These are phyloP conservation scores for Clarkia xantiana DNA, from an alignment of 345 rosid genomes.

Conservation along the genomic window DNA sequence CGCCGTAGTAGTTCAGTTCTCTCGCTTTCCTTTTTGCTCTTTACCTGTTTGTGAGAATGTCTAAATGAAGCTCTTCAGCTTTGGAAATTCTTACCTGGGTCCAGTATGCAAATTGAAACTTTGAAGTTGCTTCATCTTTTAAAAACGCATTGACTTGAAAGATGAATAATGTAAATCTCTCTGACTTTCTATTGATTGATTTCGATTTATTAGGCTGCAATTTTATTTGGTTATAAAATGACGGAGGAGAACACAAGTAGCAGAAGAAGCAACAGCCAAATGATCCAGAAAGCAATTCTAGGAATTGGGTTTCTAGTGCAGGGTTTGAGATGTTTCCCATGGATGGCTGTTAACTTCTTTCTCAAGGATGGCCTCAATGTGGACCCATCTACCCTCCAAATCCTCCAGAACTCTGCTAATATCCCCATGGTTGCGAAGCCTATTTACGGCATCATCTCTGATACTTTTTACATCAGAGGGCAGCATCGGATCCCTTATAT, in stretches of 20 bases:
- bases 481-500: slow-evolving; percentile 90
- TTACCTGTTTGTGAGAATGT: too few species aligned
- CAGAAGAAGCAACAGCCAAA: neutral
- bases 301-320: slow-evolving; percentile 76
- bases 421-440: slow-evolving; percentile 91
- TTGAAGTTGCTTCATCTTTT: too few species aligned
- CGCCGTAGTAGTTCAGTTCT: too few species aligned
- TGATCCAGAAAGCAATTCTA: slow-evolving; percentile 31
- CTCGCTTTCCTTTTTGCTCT: too few species aligned
- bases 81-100: too few species aligned
- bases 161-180: too few species aligned
- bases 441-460: slow-evolving; percentile 62
- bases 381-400: slow-evolving; percentile 66
- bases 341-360: slow-evolving; percentile 73
- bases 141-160: too few species aligned
- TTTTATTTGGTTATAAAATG: slow-evolving; percentile 5
- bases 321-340: slow-evolving; percentile 82
- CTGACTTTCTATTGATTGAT: neutral
- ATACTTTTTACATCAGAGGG: slow-evolving; percentile 52
- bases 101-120: too few species aligned
- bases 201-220: neutral
- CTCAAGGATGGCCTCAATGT: slow-evolving; percentile 63
- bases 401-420: slow-evolving; percentile 71
- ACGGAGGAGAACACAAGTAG: slow-evolving; percentile 5
- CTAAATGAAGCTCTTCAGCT: too few species aligned